A percentile compares a stretch with the other conserved stretches of the same genome.
Conservation (phyloP, 805 yeast genomes). For the Wickerhamomyces rabaulensis region DNA sequence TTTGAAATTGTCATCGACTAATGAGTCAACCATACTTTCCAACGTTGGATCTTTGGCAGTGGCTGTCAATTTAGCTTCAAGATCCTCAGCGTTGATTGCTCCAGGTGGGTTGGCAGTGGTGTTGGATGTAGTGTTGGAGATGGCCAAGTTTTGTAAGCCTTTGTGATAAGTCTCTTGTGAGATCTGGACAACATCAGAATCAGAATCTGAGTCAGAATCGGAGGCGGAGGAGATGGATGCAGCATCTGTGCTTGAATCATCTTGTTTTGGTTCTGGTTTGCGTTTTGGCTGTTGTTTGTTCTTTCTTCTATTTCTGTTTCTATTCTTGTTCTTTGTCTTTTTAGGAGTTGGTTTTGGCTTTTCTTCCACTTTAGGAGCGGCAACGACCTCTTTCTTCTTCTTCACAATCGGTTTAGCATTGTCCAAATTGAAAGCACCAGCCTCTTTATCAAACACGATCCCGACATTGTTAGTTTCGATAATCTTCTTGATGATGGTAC, state of each 20-base stretch:
- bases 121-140: slow-evolving; percentile 1
- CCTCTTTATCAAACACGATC: slow-evolving; percentile 21
- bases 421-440: slow-evolving; percentile 13
- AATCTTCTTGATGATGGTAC: slow-evolving; percentile 25
- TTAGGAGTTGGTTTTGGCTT: not conserved
- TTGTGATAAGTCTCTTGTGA: not conserved
- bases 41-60: slow-evolving; percentile 3
- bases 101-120: not conserved
- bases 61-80: slow-evolving; percentile 7
- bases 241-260: not conserved
- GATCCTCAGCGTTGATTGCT: slow-evolving; percentile 8
- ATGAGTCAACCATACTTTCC: slow-evolving; percentile 26
- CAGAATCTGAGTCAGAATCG: not conserved
- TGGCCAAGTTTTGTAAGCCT: not conserved
- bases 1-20: slow-evolving; percentile 21
- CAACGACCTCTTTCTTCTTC: not conserved
- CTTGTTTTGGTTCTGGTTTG: not conserved
- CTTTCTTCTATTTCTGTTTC: not conserved
- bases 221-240: not conserved
- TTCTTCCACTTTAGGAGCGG: not conserved
- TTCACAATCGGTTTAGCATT: slow-evolving; percentile 6
- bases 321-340: not conserved
- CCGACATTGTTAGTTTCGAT: slow-evolving; percentile 25
- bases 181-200: slow-evolving; percentile 3
- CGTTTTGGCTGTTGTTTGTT: not conserved